These are phyloP conservation scores for Haematococcus sp. DNA, from an alignment of 139 green algal genomes.

Conservation along the genomic window DNA sequence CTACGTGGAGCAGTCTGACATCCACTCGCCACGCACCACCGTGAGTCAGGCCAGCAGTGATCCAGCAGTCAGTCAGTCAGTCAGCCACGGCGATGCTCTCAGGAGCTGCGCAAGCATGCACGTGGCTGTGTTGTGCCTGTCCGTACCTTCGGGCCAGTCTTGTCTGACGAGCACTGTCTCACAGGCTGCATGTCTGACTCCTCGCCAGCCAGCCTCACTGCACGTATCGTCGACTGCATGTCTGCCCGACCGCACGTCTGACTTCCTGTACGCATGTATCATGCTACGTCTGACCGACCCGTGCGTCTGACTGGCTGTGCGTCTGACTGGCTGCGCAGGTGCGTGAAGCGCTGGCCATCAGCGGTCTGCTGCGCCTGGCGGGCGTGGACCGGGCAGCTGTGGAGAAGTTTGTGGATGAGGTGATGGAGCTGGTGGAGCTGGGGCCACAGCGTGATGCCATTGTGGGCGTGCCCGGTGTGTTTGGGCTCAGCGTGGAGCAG, in stretches of 20 bases:
- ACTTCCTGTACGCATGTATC: no score
- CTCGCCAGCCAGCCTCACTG: no score
- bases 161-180: no score
- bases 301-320: no score
- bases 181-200: no score
- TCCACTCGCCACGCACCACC: conserved; percentile 21
- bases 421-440: conserved; percentile 79
- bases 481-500: conserved; percentile 78
- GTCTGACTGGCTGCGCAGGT: no score
- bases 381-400: not conserved
- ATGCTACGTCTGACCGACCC: no score
- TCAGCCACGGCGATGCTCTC: not conserved
- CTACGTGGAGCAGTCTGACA: conserved; percentile 50
- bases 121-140: no score
- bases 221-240: no score
- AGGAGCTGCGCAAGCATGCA: not conserved
- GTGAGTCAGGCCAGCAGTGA: not conserved
- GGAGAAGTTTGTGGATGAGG: conserved; percentile 52
- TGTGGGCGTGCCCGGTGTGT: conserved; percentile 32
- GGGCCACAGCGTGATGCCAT: conserved; percentile 22
- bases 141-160: no score
- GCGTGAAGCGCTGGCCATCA: conserved; percentile 12
- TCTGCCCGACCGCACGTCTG: no score
- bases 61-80: not conserved
- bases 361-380: conserved; percentile 2